phyloP scores from a whole-genome alignment of 345 rosid species.

The Salix brachista region DNA sequence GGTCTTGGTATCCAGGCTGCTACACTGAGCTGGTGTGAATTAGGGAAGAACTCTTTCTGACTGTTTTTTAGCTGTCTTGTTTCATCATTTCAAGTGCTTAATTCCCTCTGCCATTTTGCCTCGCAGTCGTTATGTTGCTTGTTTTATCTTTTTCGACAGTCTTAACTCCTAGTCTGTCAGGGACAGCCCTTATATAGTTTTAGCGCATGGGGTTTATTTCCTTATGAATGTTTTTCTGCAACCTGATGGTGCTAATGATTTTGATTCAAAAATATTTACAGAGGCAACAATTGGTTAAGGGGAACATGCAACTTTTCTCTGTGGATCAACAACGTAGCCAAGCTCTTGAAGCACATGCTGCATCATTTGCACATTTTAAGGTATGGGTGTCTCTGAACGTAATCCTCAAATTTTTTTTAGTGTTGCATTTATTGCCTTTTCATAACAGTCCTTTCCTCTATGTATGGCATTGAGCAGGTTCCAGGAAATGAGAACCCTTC shows the following conservation, averaged over 20 bases:
- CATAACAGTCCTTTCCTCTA: background rate
- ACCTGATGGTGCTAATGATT: background rate
- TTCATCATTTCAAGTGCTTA: background rate
- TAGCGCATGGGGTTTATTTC: background rate
- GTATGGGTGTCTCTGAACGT: conserved; percentile 22
- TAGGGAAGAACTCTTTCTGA: background rate
- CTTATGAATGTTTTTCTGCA: background rate
- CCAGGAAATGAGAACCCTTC: conserved; percentile 99
- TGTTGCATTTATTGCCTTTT: background rate
- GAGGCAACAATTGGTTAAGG: conserved; percentile 90
- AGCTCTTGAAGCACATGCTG: conserved; percentile 99
- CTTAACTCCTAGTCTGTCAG: background rate
- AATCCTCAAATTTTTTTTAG: background rate
- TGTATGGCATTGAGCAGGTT: conserved; percentile 34
- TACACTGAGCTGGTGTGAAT: background rate
- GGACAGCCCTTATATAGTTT: background rate
- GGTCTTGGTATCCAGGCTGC: background rate
- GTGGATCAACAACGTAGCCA: conserved; percentile 98
- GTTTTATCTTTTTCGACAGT: background rate
- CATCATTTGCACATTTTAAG: conserved; percentile 87
- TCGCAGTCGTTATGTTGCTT: background rate
- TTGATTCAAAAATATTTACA: conserved; percentile 5
- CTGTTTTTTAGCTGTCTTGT: background rate
- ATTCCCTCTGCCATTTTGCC: background rate
- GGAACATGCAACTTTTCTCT: conserved; percentile 92